Evolutionary conservation across 78 protist genomes (phyloP).

Genomic region (Pirum gemmata): DNA sequence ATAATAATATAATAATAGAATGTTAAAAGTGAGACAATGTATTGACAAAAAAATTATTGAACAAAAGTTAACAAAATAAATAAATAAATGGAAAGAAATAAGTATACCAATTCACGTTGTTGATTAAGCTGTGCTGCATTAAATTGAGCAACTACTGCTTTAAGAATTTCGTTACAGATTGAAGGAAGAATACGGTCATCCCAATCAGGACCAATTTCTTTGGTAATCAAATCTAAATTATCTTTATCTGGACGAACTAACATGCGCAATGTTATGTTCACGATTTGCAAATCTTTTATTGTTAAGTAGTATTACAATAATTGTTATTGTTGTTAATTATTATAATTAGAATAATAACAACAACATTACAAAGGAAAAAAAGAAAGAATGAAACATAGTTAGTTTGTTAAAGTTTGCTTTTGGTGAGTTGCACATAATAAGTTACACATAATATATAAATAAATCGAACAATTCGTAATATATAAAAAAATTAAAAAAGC

Average conservation of each 20-base stretch:
- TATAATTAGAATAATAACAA: too few relatives aligned
- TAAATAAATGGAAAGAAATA: not conserved
- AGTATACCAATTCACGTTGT: constrained; percentile 67
- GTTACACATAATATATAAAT: too few relatives aligned
- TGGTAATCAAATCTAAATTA: constrained; percentile 55
- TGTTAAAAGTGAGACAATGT: too few relatives aligned
- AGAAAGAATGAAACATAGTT: not conserved
- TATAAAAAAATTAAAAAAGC: too few relatives aligned
- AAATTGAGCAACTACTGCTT: constrained; percentile 85
- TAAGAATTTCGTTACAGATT: constrained; percentile 86
- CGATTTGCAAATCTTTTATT: constrained; percentile 86
- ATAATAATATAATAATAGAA: too few relatives aligned
- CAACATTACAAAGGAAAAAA: not conserved
- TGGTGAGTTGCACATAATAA: too few relatives aligned
- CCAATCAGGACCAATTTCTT: constrained; percentile 77
- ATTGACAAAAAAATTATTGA: too few relatives aligned
- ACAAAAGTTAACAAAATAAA: too few relatives aligned
- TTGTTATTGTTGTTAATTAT: not conserved
- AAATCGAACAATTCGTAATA: too few relatives aligned
- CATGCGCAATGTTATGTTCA: constrained; percentile 80
- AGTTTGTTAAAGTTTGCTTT: not conserved
- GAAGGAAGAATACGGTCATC: constrained; percentile 85
- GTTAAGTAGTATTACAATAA: too few relatives aligned
- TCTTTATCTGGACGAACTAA: constrained; percentile 67
- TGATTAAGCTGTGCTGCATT: constrained; percentile 90